Evolutionary conservation across 2,329 filamentous ascomycete species (phyloP).

Genomic region (Claviceps pazoutovae): DNA sequence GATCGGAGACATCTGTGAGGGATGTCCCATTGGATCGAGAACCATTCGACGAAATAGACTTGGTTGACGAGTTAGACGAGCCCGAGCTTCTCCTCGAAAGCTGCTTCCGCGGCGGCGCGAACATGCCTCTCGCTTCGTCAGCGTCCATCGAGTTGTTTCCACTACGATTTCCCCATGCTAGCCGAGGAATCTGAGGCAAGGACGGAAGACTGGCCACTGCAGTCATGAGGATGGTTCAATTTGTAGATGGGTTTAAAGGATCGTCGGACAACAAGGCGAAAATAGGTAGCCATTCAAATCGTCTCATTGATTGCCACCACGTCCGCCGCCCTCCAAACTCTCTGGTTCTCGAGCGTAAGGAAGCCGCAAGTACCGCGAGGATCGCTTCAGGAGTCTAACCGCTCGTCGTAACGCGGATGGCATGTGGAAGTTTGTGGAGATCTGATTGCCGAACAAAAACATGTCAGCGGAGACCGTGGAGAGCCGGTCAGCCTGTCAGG

Average conservation of each 20-base stretch:
- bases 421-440: neutral
- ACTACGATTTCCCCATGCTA: slow-evolving; percentile 50
- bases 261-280: neutral
- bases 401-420: neutral
- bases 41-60: slow-evolving; percentile 49
- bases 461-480: slow-evolving; percentile 2
- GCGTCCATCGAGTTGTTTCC: slow-evolving; percentile 56
- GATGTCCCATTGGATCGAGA: slow-evolving; percentile 48
- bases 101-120: slow-evolving; percentile 79
- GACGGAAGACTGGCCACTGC: slow-evolving; percentile 52
- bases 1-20: slow-evolving; percentile 31
- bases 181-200: slow-evolving; percentile 48
- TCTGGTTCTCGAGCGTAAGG: neutral
- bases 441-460: neutral
- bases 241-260: slow-evolving; percentile 5
- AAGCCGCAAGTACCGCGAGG: neutral
- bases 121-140: slow-evolving; percentile 78
- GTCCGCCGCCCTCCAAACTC: slow-evolving; percentile 8
- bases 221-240: slow-evolving; percentile 40
- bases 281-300: neutral
- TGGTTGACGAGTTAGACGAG: slow-evolving; percentile 42
- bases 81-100: slow-evolving; percentile 82
- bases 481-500: neutral
- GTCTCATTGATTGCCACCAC: slow-evolving; percentile 10
- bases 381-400: neutral